Percentiles rank a stretch among this genome's conserved stretches.
These are phyloP conservation scores for Cryptococcus sp. DNA, from an alignment of 1,284 basidiomycete genomes.

Conservation along the genomic window DNA sequence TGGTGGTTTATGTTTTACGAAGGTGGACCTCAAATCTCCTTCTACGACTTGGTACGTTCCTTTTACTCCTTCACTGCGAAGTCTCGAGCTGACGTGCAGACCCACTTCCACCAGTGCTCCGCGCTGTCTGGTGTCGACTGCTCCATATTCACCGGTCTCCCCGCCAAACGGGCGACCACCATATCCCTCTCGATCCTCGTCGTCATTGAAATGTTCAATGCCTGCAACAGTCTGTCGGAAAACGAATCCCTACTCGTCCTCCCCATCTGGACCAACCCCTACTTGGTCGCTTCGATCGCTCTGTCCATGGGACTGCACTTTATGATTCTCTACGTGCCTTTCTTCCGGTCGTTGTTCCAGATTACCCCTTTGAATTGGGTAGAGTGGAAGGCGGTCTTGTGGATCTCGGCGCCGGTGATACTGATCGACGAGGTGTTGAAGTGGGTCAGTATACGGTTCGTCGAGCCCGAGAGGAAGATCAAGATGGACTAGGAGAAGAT, in stretches of 20 bases:
- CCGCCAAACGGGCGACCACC: constrained; percentile 83
- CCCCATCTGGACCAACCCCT: constrained; percentile 89
- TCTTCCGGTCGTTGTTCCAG: constrained; percentile 86
- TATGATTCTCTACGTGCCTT: constrained; percentile 89
- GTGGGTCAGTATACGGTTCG: constrained; percentile 62
- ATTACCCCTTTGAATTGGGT: constrained; percentile 84
- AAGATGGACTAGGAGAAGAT: constrained; percentile 22
- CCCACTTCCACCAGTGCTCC: constrained; percentile 86
- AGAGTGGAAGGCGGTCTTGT: constrained; percentile 94
- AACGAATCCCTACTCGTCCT: constrained; percentile 86
- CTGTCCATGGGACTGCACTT: constrained; percentile 89
- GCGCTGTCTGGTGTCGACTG: constrained; percentile 86
- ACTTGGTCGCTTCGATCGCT: constrained; percentile 78
- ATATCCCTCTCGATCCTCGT: constrained; percentile 74
- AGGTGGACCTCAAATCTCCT: constrained; percentile 86
- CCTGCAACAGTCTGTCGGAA: constrained; percentile 97
- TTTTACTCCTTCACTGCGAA: background rate
- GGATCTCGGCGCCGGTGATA: constrained; percentile 81
- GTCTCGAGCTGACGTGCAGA: constrained; percentile 51
- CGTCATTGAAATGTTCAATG: constrained; percentile 98
- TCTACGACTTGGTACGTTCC: constrained; percentile 75
- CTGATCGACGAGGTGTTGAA: constrained; percentile 89
- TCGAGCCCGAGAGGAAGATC: constrained; percentile 24
- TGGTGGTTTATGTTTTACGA: constrained; percentile 97
- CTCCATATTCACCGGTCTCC: constrained; percentile 82